These are phyloP conservation scores for Oenanthe sinensis DNA, from an alignment of 129 eudicot species.

Conservation along the genomic window DNA sequence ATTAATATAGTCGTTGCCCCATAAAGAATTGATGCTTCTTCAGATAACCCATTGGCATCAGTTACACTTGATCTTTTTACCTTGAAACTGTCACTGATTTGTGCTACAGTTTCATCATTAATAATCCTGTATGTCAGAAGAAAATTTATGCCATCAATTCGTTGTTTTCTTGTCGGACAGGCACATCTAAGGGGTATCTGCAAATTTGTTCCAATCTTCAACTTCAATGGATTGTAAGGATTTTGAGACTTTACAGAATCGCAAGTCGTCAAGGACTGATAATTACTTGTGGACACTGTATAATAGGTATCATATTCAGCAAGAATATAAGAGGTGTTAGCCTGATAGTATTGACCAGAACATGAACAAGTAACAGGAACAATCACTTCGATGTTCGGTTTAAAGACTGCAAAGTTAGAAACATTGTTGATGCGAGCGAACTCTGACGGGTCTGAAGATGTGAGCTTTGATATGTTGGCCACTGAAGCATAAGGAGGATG, in stretches of 20 bases:
- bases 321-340: not conserved
- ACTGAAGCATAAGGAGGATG: slow-evolving; percentile 40
- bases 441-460: slow-evolving; percentile 29
- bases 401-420: slow-evolving; percentile 19
- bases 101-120: slow-evolving; percentile 22
- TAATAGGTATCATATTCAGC: slow-evolving; percentile 22
- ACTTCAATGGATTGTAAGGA: slow-evolving; percentile 13
- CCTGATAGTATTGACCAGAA: slow-evolving; percentile 43
- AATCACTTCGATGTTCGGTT: slow-evolving; percentile 37
- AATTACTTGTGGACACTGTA: slow-evolving; percentile 40
- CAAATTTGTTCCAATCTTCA: slow-evolving; percentile 26
- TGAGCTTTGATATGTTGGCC: slow-evolving; percentile 45
- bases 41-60: slow-evolving; percentile 41
- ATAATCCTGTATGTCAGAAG: slow-evolving; percentile 41
- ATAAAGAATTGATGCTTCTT: slow-evolving; percentile 20
- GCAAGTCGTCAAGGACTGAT: slow-evolving; percentile 49
- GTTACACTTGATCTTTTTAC: slow-evolving; percentile 26
- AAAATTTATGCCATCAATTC: slow-evolving; percentile 25
- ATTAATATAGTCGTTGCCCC: slow-evolving; percentile 50
- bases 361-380: slow-evolving; percentile 66
- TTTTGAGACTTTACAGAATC: slow-evolving; percentile 33
- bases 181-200: slow-evolving; percentile 66
- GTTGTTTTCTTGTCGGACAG: slow-evolving; percentile 55
- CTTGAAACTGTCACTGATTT: slow-evolving; percentile 36
- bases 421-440: slow-evolving; percentile 47